These are phyloP conservation scores for Aspergillus saccharolyticus DNA, from an alignment of 495 filamentous ascomycete genomes.

Conservation along the genomic window DNA sequence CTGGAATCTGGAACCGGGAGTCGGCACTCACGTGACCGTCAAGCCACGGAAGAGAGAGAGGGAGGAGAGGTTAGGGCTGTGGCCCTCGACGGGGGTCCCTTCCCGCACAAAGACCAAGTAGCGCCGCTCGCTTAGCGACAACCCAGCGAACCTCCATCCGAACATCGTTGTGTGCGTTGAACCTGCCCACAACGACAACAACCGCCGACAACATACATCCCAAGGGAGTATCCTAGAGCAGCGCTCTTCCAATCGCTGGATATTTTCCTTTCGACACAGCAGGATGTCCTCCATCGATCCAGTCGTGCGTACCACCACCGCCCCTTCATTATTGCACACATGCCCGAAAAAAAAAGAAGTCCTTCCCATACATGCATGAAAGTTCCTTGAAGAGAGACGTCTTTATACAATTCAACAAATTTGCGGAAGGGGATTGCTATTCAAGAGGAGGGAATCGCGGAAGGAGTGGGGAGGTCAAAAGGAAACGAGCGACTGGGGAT, in stretches of 20 bases:
- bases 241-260: constrained; percentile 34
- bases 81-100: constrained; percentile 29
- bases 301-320: constrained; percentile 66
- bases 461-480: background rate
- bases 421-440: too few species aligned
- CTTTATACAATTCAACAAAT: too few species aligned
- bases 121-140: constrained; percentile 37
- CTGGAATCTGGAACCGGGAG: too few species aligned
- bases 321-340: constrained; percentile 9
- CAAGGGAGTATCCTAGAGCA: constrained; percentile 38
- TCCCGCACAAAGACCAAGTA: constrained; percentile 33
- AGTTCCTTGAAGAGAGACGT: too few species aligned
- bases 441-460: background rate
- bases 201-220: constrained; percentile 47
- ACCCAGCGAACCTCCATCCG: constrained; percentile 34
- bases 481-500: background rate
- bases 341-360: too few species aligned
- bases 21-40: constrained; percentile 28
- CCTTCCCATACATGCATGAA: too few species aligned
- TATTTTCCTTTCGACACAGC: constrained; percentile 48
- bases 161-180: constrained; percentile 45
- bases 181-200: constrained; percentile 47
- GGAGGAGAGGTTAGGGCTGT: constrained; percentile 45
- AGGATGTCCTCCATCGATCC: constrained; percentile 98
- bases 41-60: constrained; percentile 2